These are phyloP conservation scores for Plectosphaerella sp. DNA, from an alignment of 2,329 filamentous ascomycete genomes.

Conservation along the genomic window DNA sequence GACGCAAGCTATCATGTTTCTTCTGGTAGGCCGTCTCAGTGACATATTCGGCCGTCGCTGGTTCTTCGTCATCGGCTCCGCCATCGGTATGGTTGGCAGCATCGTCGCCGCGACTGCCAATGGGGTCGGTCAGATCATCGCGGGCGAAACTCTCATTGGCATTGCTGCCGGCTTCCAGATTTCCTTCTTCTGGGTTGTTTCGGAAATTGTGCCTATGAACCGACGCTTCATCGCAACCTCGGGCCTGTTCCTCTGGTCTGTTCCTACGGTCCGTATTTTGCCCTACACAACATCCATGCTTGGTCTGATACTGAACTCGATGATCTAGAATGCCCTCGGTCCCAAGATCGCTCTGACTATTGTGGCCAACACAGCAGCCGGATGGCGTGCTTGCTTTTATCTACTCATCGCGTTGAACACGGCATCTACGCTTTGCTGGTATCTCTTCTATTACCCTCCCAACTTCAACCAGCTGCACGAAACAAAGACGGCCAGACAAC, in stretches of 20 bases:
- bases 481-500: slow-evolving; percentile 15
- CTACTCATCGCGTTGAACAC: slow-evolving; percentile 22
- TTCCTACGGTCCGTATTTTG: slow-evolving; percentile 22
- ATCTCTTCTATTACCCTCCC: slow-evolving; percentile 28
- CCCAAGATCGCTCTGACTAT: slow-evolving; percentile 21
- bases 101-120: slow-evolving; percentile 30
- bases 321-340: not conserved
- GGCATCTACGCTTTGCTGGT: slow-evolving; percentile 19
- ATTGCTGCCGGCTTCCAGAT: slow-evolving; percentile 29
- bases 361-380: slow-evolving; percentile 16
- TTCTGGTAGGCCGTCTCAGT: slow-evolving; percentile 19
- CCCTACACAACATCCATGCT: not conserved
- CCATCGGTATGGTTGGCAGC: slow-evolving; percentile 27
- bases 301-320: not conserved
- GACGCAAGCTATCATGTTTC: slow-evolving; percentile 19
- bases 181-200: slow-evolving; percentile 29
- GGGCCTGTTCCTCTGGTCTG: slow-evolving; percentile 25
- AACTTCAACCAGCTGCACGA: slow-evolving; percentile 23
- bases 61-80: slow-evolving; percentile 20
- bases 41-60: slow-evolving; percentile 22
- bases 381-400: slow-evolving; percentile 24
- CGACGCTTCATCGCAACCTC: slow-evolving; percentile 23
- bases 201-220: slow-evolving; percentile 32
- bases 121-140: slow-evolving; percentile 29
- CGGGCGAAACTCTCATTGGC: slow-evolving; percentile 29